phyloP scores from a whole-genome alignment of 768 basidiomycete species.

The Rickenella mellea region DNA sequence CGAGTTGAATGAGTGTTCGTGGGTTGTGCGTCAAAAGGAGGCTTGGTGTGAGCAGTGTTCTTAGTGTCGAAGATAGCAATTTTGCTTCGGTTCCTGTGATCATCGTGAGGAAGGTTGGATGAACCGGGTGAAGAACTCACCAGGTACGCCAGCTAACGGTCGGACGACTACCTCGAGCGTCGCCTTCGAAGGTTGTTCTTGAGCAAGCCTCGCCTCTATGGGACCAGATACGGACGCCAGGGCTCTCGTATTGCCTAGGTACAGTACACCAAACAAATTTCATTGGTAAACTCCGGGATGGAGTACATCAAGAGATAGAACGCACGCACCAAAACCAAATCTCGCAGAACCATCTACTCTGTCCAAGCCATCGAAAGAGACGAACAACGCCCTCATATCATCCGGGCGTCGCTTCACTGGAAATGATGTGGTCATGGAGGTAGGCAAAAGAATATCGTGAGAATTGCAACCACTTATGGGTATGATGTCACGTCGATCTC shows the following conservation, averaged over 20 bases:
- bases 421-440: no score
- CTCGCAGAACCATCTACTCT: slow-evolving; percentile 71
- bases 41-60: slow-evolving; percentile 47
- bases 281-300: slow-evolving; percentile 5
- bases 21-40: slow-evolving; percentile 63
- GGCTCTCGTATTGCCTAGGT: slow-evolving; percentile 34
- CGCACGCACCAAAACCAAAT: slow-evolving; percentile 49
- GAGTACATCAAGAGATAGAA: slow-evolving; percentile 1
- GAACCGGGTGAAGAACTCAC: slow-evolving; percentile 7
- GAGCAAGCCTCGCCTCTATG: slow-evolving; percentile 59
- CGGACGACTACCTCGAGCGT: slow-evolving; percentile 68
- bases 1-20: slow-evolving; percentile 68
- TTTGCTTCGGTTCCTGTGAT: slow-evolving; percentile 49
- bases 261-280: no score
- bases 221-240: slow-evolving; percentile 75
- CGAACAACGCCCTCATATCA: slow-evolving; percentile 28
- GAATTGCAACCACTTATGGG: no score
- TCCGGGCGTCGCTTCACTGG: no score
- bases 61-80: slow-evolving; percentile 42
- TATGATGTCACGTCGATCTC: no score
- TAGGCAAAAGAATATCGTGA: no score
- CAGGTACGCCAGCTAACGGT: slow-evolving; percentile 60
- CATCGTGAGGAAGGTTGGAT: background rate
- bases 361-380: slow-evolving; percentile 52
- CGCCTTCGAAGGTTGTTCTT: slow-evolving; percentile 63